These are phyloP conservation scores for Myriosclerotinia scirpicola DNA, from an alignment of 2,329 filamentous ascomycete species.

Conservation along the genomic window DNA sequence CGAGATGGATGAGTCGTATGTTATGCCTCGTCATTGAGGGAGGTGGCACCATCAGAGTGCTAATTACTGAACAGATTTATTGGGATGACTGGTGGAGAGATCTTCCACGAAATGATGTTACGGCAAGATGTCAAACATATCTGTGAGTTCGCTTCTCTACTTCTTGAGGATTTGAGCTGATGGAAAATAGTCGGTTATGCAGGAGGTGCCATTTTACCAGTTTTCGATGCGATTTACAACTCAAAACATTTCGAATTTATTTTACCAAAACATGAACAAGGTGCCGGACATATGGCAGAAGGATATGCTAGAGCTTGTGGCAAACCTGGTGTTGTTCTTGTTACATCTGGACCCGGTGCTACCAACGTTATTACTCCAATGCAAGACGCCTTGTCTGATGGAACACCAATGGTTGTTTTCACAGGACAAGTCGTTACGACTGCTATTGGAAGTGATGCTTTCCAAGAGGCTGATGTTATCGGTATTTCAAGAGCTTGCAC, in stretches of 20 bases:
- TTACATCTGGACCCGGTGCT: slow-evolving; percentile 93
- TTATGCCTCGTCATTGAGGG: slow-evolving; percentile 33
- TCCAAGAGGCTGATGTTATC: slow-evolving; percentile 93
- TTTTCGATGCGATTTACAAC: slow-evolving; percentile 99
- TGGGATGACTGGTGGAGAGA: slow-evolving; percentile 91
- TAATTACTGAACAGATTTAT: slow-evolving; percentile 63
- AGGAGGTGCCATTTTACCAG: slow-evolving; percentile 92
- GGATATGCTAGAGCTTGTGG: slow-evolving; percentile 93
- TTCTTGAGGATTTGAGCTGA: slow-evolving; percentile 27
- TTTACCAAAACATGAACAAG: slow-evolving; percentile 93
- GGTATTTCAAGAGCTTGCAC: slow-evolving; percentile 94
- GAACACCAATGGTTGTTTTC: slow-evolving; percentile 95
- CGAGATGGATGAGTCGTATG: slow-evolving; percentile 80
- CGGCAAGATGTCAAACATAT: slow-evolving; percentile 89
- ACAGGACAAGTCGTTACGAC: slow-evolving; percentile 87
- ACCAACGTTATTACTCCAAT: slow-evolving; percentile 97
- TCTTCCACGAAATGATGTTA: slow-evolving; percentile 99
- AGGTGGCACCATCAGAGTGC: slow-evolving; percentile 18
- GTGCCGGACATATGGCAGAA: slow-evolving; percentile 97
- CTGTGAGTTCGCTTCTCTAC: slow-evolving; percentile 60
- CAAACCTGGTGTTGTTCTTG: slow-evolving; percentile 91
- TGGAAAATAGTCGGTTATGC: slow-evolving; percentile 72
- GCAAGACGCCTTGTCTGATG: slow-evolving; percentile 93
- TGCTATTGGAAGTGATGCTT: slow-evolving; percentile 91
- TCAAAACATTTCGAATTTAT: slow-evolving; percentile 96